phyloP scores from a whole-genome alignment of 2,329 filamentous ascomycete genomes.

The Clonostachys solani region DNA sequence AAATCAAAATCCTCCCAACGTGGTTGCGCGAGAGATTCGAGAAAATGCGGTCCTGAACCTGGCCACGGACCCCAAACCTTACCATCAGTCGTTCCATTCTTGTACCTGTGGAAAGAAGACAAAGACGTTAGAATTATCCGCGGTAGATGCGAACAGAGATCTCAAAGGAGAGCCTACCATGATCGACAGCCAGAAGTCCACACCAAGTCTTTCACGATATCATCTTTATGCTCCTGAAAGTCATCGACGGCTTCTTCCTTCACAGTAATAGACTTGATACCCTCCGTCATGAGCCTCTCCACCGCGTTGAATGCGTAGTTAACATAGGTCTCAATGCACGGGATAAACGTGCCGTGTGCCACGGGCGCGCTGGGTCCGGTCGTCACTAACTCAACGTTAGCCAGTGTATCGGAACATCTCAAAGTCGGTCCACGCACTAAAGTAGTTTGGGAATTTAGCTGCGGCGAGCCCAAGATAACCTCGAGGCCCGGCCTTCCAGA shows the following conservation, averaged over 20 bases:
- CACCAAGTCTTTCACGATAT: slow-evolving; percentile 49
- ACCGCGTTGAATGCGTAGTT: slow-evolving; percentile 45
- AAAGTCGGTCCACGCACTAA: neutral
- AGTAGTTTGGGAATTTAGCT: slow-evolving; percentile 38
- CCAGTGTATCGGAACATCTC: neutral
- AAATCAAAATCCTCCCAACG: slow-evolving; percentile 48
- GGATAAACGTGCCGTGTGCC: slow-evolving; percentile 45
- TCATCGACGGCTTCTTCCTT: slow-evolving; percentile 41
- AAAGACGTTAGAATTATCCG: no score
- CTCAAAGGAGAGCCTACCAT: slow-evolving; percentile 20
- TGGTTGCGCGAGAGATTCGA: slow-evolving; percentile 42
- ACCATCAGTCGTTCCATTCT: slow-evolving; percentile 32
- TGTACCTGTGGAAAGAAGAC: slow-evolving; percentile 22
- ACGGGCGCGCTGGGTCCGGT: slow-evolving; percentile 15
- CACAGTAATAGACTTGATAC: slow-evolving; percentile 39
- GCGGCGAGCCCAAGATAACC: slow-evolving; percentile 48
- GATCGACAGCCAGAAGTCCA: slow-evolving; percentile 43
- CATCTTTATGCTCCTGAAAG: slow-evolving; percentile 41
- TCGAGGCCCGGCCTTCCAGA: slow-evolving; percentile 33
- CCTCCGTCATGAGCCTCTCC: slow-evolving; percentile 43
- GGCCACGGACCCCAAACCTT: slow-evolving; percentile 39
- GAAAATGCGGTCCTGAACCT: slow-evolving; percentile 44
- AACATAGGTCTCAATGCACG: slow-evolving; percentile 45
- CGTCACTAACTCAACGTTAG: no score
- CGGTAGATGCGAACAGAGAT: no score